These are phyloP conservation scores for Acorus gramineus DNA, from an alignment of 106 monocot species.

Conservation along the genomic window DNA sequence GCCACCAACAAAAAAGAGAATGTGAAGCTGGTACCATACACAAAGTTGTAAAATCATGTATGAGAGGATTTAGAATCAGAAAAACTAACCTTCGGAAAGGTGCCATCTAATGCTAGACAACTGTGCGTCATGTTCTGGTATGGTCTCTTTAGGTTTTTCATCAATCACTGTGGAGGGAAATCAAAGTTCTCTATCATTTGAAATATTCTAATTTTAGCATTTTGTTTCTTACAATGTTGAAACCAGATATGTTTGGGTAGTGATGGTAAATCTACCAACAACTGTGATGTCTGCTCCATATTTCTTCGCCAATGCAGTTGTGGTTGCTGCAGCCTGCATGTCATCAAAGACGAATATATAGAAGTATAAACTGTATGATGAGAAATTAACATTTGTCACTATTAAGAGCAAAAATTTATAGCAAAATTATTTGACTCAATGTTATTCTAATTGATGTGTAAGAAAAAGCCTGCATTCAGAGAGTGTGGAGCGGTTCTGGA, in stretches of 20 bases:
- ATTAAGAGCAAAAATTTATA: too few relatives aligned
- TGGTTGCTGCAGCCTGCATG: constrained; percentile 72
- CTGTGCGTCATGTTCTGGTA: constrained; percentile 81
- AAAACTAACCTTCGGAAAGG: constrained; percentile 78
- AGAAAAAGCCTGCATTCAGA: too few relatives aligned
- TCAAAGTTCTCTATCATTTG: constrained; percentile 6
- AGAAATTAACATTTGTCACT: too few relatives aligned
- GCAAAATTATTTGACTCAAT: too few relatives aligned
- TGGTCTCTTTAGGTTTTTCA: constrained; percentile 80
- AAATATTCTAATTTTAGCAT: constrained; percentile 12
- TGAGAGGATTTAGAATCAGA: too few relatives aligned
- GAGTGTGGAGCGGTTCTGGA: too few relatives aligned
- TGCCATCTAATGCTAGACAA: constrained; percentile 87
- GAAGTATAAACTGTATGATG: not conserved
- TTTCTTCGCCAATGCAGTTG: constrained; percentile 76
- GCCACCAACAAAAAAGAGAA: constrained; percentile 24
- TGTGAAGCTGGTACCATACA: not conserved
- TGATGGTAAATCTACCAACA: constrained; percentile 50
- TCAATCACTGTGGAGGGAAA: constrained; percentile 70
- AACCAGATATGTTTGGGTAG: constrained; percentile 1
- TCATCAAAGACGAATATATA: not conserved
- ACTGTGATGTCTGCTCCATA: constrained; percentile 95
- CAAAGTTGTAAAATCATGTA: not conserved
- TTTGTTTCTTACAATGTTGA: constrained; percentile 11
- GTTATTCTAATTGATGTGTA: too few relatives aligned